phyloP scores from a whole-genome alignment of 768 basidiomycete species.

The Mrakia frigida region DNA sequence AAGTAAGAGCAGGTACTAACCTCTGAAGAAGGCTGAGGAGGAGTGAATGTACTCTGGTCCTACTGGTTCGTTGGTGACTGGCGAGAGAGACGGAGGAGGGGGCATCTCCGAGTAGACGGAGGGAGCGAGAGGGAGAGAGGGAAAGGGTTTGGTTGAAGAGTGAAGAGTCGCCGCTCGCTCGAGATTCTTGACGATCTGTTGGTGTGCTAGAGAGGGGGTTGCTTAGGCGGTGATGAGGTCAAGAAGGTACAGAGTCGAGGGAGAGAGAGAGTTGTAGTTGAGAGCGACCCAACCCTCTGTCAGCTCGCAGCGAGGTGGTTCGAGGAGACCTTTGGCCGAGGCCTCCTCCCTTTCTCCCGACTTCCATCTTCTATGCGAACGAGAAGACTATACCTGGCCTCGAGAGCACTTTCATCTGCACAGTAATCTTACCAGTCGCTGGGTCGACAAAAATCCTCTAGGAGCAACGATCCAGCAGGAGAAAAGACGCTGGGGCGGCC shows the following conservation, averaged over 20 bases:
- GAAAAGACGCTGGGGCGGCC: background rate
- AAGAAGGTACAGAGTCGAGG: background rate
- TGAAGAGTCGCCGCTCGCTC: background rate
- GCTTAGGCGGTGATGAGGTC: background rate
- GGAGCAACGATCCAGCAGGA: background rate
- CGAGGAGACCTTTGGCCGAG: no score
- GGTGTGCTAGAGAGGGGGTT: no score
- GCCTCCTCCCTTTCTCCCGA: no score
- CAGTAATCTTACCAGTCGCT: background rate
- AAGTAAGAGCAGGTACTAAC: constrained; percentile 35
- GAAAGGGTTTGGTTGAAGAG: background rate
- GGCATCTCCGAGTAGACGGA: constrained; percentile 48
- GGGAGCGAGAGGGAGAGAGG: background rate
- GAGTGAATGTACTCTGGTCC: constrained; percentile 53
- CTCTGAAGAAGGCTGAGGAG: constrained; percentile 41
- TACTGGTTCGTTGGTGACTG: constrained; percentile 54
- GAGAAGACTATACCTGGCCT: no score
- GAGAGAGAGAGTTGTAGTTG: no score
- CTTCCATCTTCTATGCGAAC: no score
- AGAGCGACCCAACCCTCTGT: no score
- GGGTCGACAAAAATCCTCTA: background rate
- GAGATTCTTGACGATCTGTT: background rate
- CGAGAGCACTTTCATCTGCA: no score
- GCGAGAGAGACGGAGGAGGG: constrained; percentile 55
- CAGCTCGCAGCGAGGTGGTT: no score